Percentiles rank a stretch among this genome's conserved stretches.
Conservation (phyloP, 495 filamentous ascomycete genomes). For the Aspergillus conjunctus region DNA sequence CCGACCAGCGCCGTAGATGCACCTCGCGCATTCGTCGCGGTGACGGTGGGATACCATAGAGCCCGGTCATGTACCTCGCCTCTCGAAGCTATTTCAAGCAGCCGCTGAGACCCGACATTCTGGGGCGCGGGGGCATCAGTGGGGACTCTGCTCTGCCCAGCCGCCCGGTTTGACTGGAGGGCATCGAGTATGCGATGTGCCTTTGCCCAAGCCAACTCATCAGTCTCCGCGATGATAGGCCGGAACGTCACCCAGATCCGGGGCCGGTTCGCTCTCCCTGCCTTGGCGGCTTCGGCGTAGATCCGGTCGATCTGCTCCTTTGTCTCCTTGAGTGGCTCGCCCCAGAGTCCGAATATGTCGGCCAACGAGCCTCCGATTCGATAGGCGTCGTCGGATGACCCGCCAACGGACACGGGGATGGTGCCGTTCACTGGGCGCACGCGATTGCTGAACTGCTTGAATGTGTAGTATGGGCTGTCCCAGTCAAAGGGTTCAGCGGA, state of each 20-base stretch:
- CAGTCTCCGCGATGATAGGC: conserved; percentile 56
- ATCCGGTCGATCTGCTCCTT: conserved; percentile 57
- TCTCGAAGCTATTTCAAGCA: conserved; percentile 53
- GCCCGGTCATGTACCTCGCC: conserved; percentile 58
- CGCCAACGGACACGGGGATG: conserved; percentile 56
- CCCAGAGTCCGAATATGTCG: conserved; percentile 60
- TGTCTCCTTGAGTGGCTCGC: conserved; percentile 57
- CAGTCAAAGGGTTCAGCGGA: conserved; percentile 56
- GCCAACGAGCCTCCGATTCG: conserved; percentile 52
- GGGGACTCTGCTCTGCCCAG: conserved; percentile 33
- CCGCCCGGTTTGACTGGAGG: conserved; percentile 36
- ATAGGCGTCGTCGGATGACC: conserved; percentile 55
- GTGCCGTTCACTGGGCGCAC: conserved; percentile 51
- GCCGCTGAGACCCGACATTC: conserved; percentile 55
- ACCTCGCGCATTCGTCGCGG: conserved; percentile 55
- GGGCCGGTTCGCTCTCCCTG: conserved; percentile 47
- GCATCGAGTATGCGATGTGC: conserved; percentile 50
- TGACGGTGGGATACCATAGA: conserved; percentile 59
- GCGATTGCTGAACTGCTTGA: conserved; percentile 53
- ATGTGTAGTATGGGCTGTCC: conserved; percentile 52
- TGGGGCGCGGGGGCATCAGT: conserved; percentile 43
- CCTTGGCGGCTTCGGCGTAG: conserved; percentile 50
- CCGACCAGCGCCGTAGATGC: conserved; percentile 59
- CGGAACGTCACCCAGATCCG: conserved; percentile 60
- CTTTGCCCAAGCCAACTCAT: conserved; percentile 57